Conservation (phyloP, 495 filamentous ascomycete genomes). For the Aspergillus avenaceus region DNA sequence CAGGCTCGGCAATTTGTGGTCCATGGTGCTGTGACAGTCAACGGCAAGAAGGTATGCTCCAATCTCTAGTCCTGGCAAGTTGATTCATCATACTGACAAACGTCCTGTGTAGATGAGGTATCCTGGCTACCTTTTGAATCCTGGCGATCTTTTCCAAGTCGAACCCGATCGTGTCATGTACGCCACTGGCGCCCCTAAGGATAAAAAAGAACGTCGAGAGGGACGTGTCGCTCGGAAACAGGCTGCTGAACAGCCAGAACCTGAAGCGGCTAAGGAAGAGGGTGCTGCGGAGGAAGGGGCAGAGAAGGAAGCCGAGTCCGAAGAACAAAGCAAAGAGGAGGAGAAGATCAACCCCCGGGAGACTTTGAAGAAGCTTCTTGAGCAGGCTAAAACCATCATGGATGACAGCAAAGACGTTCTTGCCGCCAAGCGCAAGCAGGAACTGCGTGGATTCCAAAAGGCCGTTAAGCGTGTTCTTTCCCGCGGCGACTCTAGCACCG, state of each 20-base stretch:
- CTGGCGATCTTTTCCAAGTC: conserved; percentile 96
- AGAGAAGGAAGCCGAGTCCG: conserved; percentile 17
- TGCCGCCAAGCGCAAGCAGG: conserved; percentile 58
- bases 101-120: conserved; percentile 71
- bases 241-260: conserved; percentile 20
- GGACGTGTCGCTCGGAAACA: conserved; percentile 27
- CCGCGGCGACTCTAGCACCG: conserved; percentile 38
- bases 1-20: conserved; percentile 93
- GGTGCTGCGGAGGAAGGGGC: conserved; percentile 24
- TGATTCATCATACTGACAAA: not conserved
- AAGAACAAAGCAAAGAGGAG: conserved; percentile 18
- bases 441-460: conserved; percentile 54
- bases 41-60: conserved; percentile 78
- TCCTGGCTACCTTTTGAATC: conserved; percentile 92
- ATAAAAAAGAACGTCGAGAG: conserved; percentile 42
- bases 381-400: conserved; percentile 52
- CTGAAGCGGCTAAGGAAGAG: conserved; percentile 15
- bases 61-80: not conserved
- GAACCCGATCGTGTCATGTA: conserved; percentile 80
- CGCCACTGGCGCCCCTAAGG: conserved; percentile 75
- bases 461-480: conserved; percentile 51
- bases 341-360: conserved; percentile 33
- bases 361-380: conserved; percentile 48
- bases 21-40: conserved; percentile 90
- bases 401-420: conserved; percentile 43